Conservation (phyloP, 2,329 filamentous ascomycete species). For the Colletotrichum neosansevieriae region DNA sequence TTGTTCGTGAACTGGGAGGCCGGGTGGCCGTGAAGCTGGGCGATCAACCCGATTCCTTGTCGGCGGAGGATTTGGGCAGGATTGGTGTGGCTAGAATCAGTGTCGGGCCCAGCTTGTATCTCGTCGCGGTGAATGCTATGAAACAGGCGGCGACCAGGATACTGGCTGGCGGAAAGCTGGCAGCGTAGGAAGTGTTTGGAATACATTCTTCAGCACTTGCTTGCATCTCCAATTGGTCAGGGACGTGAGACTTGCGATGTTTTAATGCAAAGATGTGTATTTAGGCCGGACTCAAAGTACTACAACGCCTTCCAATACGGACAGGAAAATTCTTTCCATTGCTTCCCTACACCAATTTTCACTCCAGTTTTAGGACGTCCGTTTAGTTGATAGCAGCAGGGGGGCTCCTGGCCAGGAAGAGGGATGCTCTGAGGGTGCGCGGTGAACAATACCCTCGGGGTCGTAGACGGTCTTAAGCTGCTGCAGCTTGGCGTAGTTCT, state of each 20-base stretch:
- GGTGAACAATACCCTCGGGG: conserved; percentile 41
- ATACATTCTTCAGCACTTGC: neutral
- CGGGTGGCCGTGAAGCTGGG: conserved; percentile 61
- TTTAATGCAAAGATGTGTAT: neutral
- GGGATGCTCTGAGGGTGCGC: conserved; percentile 39
- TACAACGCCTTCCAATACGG: neutral
- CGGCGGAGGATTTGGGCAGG: conserved; percentile 56
- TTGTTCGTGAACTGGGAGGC: conserved; percentile 63
- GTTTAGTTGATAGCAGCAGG: conserved; percentile 27
- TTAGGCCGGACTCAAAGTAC: neutral
- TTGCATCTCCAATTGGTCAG: no score
- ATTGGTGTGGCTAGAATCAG: conserved; percentile 68
- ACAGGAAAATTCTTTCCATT: neutral
- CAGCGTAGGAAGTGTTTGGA: neutral
- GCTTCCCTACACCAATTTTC: no score
- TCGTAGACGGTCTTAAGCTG: conserved; percentile 38
- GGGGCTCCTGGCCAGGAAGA: conserved; percentile 32
- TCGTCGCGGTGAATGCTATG: conserved; percentile 54
- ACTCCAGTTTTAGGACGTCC: neutral
- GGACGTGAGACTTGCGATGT: neutral
- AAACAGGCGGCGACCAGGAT: conserved; percentile 50
- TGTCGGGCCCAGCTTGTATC: conserved; percentile 62
- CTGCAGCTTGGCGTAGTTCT: conserved; percentile 37
- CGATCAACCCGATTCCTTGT: conserved; percentile 52
- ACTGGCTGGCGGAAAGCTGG: conserved; percentile 42